Conservation (phyloP, 345 rosid genomes). For the Orychophragmus violaceus region DNA sequence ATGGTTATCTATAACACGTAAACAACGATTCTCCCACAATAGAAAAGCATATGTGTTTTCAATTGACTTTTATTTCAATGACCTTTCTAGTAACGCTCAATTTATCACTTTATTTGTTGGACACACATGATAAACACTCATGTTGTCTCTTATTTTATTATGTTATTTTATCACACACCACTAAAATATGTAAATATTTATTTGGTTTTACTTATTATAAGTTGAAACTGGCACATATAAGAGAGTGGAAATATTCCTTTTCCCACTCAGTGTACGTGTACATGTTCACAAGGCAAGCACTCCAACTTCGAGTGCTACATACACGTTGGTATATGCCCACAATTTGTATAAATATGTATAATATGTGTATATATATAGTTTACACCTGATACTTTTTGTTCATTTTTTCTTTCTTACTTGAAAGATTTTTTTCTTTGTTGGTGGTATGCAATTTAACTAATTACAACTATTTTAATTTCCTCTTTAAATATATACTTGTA, state of each 20-base stretch:
- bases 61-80: not conserved
- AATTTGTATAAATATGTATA: not conserved
- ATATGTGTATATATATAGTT: no score
- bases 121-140: constrained; percentile 26
- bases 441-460: not conserved
- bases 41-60: not conserved
- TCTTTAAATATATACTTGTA: not conserved
- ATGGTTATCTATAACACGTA: not conserved
- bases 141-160: not conserved
- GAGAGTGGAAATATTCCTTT: not conserved
- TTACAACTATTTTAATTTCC: not conserved
- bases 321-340: constrained; percentile 1
- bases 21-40: not conserved
- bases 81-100: constrained; percentile 20
- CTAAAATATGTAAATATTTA: not conserved
- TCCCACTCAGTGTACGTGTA: not conserved
- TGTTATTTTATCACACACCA: not conserved
- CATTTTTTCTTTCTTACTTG: not conserved
- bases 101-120: constrained; percentile 11
- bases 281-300: constrained; percentile 5
- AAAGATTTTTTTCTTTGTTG: not conserved
- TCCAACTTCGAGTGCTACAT: not conserved
- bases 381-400: not conserved
- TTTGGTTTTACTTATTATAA: not conserved
- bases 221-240: not conserved